phyloP scores from a whole-genome alignment of 2,329 filamentous ascomycete species.

The Neoascochyta sp. region DNA sequence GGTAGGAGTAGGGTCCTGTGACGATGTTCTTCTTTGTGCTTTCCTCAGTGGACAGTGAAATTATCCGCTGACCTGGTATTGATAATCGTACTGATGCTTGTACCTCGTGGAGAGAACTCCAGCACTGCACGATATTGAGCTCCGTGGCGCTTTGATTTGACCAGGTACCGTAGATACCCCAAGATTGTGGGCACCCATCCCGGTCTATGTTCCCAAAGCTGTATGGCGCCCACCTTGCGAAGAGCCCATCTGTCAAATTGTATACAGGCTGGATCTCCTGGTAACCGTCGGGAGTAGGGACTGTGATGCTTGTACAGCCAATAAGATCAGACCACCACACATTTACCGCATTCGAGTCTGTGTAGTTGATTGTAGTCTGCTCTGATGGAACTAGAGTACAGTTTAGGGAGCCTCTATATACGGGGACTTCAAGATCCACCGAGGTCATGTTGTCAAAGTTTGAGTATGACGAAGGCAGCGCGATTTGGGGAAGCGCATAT shows the following conservation, averaged over 20 bases:
- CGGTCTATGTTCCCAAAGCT: too few relatives aligned
- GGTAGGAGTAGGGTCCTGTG: too few relatives aligned
- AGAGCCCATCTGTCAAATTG: not conserved
- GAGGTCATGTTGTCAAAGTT: not conserved
- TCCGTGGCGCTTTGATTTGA: not conserved
- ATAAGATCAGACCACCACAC: too few relatives aligned
- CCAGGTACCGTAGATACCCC: slow-evolving; percentile 2
- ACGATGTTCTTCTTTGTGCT: not conserved
- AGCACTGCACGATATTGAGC: slow-evolving; percentile 1
- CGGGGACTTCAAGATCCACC: not conserved
- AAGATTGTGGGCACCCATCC: slow-evolving; percentile 1
- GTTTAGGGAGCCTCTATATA: not conserved
- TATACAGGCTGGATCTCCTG: too few relatives aligned
- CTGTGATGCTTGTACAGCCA: too few relatives aligned
- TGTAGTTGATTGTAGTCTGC: not conserved
- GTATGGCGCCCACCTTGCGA: not conserved
- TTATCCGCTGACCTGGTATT: not conserved
- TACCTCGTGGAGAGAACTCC: not conserved
- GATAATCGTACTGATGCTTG: slow-evolving; percentile 1
- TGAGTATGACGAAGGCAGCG: not conserved
- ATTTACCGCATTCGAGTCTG: too few relatives aligned
- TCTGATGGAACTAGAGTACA: not conserved
- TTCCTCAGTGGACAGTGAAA: not conserved
- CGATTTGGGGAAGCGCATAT: not conserved
- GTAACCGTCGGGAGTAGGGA: too few relatives aligned